Base-by-base conservation (phyloP, 148 eudicot genomes). In the Fagopyrum tataricum region DNA sequence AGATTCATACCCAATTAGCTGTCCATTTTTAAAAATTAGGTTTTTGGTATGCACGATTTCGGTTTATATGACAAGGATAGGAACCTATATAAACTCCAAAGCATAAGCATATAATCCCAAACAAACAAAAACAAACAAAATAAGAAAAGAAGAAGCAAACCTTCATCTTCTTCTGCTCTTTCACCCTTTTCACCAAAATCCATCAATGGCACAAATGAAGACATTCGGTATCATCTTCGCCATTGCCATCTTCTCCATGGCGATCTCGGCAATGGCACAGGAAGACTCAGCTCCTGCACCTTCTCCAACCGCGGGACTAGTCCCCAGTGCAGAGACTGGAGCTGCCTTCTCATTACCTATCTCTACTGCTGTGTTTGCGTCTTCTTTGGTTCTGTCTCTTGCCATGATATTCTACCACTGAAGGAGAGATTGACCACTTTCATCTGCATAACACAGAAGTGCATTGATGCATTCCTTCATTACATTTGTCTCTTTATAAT, bases 171-270 rank as follows among this genome's bases (percentile, higher is more conserved):
- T 5, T 23, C 66, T 23, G 4, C 55, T 14, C 55, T 51, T 49
- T 53, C 23, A 18, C 20, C n/a, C n/a, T n/a, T n/a, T n/a, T 15
- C 24, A 58, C 64, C 64, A n/a, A 62, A 31, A 62, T 31, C 68
- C 68, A 37, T n/a, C 68, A 62, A 62, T 62, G 68, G 68, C 68
- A 31, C 68, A 62, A 7, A 21, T 31, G 18, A 62, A 62, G 68
- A 7, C 68, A 4, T 14, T 62, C 43, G 68, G 42, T 37, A 62
- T 62, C 68, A 37, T 62, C 68, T 62, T 62, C 1, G 68, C 68
- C 68, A 62, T 62, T 3, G 68, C 68, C 68, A 5, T 37, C 40
- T 62, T 62, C 43, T 62, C 68, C 42, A 37, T 37, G n/a, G 42
- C 43, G 5, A 31, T 37, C 69, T 64, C 69, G 1, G 69, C 69